Base-by-base conservation (phyloP, 2,329 filamentous ascomycete species). In the Xenoacremonium recifei region DNA sequence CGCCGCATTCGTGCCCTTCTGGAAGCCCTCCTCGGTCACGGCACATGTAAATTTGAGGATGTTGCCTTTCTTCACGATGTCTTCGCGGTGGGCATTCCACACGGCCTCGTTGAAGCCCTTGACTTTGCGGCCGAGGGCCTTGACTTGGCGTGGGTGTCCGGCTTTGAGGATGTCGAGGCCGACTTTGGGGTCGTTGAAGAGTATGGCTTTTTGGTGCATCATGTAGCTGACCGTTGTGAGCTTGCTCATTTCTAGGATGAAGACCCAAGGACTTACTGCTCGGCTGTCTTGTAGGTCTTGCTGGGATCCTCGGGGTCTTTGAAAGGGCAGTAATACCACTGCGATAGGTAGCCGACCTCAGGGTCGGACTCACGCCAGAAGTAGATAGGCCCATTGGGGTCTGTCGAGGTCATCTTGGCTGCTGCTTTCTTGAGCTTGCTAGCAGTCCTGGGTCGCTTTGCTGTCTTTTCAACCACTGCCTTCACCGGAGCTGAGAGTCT, bases 281-380 rank as follows among this genome's bases (percentile, higher is more conserved):
- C 76, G 1, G 75, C 72, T 3, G 73, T 76, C n/a, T 61, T 59
- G 54, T 74, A 79, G 11, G 67, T 60, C 27, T 63, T 62, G 5
- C 51, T 50, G 4, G 58, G 51, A 36, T 63, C 60, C 3, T 58
- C 42, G 4, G 66, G 64, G 39, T 69, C 66, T 27, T 42, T 64
- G 53, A 82, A 85, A 3, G 69, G 62, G 15, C 65, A 71, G 37
- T 64, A 54, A 55, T 78, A 81, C 80, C 80, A 85, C 62, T 86
- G 81, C 0, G 75, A 80, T n/a, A 85, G 68, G 62, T 72, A 82
- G 30, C 78, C 79, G 21, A 73, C 65, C 3, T 63, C 57, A 1
- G 63, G 50, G 42, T 79, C 69, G 12, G 66, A 67, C 34, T 73
- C 70, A 19, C 66, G 62, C 70, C 70, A 77, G 54, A 77, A 77